phyloP scores from a whole-genome alignment of 1,284 basidiomycete genomes.

The Cerioporus squamosus region DNA sequence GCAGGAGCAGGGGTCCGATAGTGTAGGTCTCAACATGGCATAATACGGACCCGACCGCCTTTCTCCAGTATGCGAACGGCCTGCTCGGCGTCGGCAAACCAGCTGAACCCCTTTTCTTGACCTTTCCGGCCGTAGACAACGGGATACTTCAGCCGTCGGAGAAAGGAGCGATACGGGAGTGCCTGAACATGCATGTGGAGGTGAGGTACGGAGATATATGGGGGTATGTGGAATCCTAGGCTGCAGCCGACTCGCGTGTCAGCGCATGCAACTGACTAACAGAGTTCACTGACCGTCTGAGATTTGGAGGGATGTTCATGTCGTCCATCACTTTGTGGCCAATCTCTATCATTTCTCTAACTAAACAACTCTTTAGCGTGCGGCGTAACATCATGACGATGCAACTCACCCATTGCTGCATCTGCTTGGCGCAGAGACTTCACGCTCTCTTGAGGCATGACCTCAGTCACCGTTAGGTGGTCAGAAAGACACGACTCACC shows the following conservation, averaged over 20 bases:
- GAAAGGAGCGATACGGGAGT: conserved; percentile 61
- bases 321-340: conserved; percentile 57
- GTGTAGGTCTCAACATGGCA: conserved; percentile 50
- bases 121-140: conserved; percentile 43
- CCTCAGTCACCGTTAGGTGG: background rate
- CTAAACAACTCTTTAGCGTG: conserved; percentile 37
- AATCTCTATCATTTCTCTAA: conserved; percentile 63
- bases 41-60: conserved; percentile 54
- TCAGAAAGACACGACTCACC: conserved; percentile 35
- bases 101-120: conserved; percentile 70
- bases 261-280: background rate
- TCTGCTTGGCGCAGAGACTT: conserved; percentile 40
- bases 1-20: background rate
- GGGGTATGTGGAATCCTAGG: conserved; percentile 84
- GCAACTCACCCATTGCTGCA: conserved; percentile 50
- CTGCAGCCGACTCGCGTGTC: conserved; percentile 36
- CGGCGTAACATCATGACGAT: background rate
- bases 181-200: conserved; percentile 81
- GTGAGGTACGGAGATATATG: conserved; percentile 80
- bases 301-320: conserved; percentile 41
- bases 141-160: conserved; percentile 61
- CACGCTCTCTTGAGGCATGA: conserved; percentile 19
- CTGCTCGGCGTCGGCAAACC: conserved; percentile 77
- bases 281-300: conserved; percentile 47
- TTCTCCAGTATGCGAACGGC: conserved; percentile 63